A percentile compares a stretch with the other conserved stretches of the same genome.
phyloP scores from a whole-genome alignment of 2,329 filamentous ascomycete species.

The Xylaria sp. region DNA sequence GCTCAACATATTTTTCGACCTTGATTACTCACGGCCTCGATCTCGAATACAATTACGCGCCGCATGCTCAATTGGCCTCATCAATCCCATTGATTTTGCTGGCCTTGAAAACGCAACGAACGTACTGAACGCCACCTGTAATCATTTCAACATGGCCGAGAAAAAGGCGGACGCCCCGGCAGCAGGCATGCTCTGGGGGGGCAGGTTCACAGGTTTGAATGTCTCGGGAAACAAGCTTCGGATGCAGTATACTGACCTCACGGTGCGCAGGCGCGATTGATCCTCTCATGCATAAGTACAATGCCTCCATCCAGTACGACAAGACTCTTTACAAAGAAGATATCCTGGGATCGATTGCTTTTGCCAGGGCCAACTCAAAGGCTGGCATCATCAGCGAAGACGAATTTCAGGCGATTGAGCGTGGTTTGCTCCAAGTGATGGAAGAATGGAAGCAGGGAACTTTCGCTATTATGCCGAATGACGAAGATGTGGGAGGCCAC shows the following conservation, averaged over 20 bases:
- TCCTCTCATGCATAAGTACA: constrained; percentile 87
- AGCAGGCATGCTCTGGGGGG: constrained; percentile 66
- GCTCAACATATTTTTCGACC: neutral
- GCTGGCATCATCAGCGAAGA: constrained; percentile 76
- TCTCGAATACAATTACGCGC: constrained; percentile 21
- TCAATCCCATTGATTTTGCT: constrained; percentile 32
- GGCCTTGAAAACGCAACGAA: constrained; percentile 29
- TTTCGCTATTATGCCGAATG: constrained; percentile 63
- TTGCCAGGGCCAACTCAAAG: constrained; percentile 82
- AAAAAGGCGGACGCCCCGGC: neutral
- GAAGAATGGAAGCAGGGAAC: constrained; percentile 63
- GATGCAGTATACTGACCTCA: constrained; percentile 43
- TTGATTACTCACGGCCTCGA: constrained; percentile 18
- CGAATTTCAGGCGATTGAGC: constrained; percentile 80
- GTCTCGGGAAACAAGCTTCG: constrained; percentile 27
- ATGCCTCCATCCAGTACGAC: constrained; percentile 83
- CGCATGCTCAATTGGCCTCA: constrained; percentile 23
- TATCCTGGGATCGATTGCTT: constrained; percentile 82
- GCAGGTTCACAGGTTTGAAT: constrained; percentile 66
- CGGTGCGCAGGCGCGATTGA: constrained; percentile 74
- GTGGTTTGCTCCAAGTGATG: constrained; percentile 70
- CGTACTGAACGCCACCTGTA: neutral
- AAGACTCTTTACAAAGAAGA: constrained; percentile 82
- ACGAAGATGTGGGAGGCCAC: constrained; percentile 58
- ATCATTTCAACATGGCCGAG: neutral